Conservation (phyloP, 2,329 filamentous ascomycete species). For the Microthyrium microscopicum region DNA sequence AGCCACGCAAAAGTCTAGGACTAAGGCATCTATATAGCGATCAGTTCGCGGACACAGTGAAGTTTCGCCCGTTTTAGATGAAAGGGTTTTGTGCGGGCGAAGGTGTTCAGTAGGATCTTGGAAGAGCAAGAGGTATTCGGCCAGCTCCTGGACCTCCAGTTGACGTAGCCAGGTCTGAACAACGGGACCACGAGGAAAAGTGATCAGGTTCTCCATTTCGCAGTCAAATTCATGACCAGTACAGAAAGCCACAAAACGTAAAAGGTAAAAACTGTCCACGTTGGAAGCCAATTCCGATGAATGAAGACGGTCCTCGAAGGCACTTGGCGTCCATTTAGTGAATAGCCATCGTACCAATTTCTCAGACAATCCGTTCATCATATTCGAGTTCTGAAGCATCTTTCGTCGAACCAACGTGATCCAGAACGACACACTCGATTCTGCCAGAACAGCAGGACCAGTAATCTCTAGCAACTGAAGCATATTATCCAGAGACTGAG, state of each 20-base stretch:
- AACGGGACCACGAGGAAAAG: constrained; percentile 23
- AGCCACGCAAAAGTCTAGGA: too few species aligned
- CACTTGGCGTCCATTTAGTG: constrained; percentile 68
- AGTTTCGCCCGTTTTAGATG: too few species aligned
- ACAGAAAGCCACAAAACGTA: too few species aligned
- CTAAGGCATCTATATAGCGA: too few species aligned
- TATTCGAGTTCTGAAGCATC: constrained; percentile 50
- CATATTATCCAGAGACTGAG: constrained; percentile 55
- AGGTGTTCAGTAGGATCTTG: background rate
- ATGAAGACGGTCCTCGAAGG: constrained; percentile 19
- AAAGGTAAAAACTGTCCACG: too few species aligned
- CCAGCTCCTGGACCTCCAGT: constrained; percentile 23
- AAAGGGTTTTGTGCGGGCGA: too few species aligned
- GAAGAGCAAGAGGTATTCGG: constrained; percentile 32
- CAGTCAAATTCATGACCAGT: too few species aligned
- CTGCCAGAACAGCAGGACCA: constrained; percentile 62
- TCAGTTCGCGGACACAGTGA: too few species aligned
- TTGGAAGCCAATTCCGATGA: too few species aligned
- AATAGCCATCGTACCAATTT: constrained; percentile 70
- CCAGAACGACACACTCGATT: constrained; percentile 63
- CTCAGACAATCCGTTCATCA: constrained; percentile 49
- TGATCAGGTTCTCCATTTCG: constrained; percentile 8
- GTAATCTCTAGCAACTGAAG: constrained; percentile 64
- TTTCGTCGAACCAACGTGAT: constrained; percentile 48
- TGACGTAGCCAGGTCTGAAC: constrained; percentile 28